Evolutionary conservation across 148 eudicot genomes (phyloP).

Genomic region (Nepenthes gracilis): DNA sequence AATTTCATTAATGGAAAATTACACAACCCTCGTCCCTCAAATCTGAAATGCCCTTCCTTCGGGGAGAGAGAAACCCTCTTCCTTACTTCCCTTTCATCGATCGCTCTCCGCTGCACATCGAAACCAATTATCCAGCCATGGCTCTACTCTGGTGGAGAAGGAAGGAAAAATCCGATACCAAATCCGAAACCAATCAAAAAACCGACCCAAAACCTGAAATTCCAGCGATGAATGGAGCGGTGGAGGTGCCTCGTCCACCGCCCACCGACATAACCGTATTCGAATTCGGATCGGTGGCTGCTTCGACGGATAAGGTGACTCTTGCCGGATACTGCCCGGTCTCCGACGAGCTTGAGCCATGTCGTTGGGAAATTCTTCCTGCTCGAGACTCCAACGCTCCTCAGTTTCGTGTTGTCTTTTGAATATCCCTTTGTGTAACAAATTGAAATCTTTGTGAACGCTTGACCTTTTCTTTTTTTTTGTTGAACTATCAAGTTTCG

Average conservation of each 20-base stretch:
- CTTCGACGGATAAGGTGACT: constrained; percentile 62
- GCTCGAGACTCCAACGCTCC: constrained; percentile 52
- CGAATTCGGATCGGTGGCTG: constrained; percentile 72
- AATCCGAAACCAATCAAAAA: constrained; percentile 9
- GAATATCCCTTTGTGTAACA: constrained; percentile 5
- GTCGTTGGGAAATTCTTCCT: constrained; percentile 83
- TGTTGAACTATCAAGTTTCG: background rate
- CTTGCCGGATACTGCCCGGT: constrained; percentile 86
- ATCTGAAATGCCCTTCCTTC: too few species aligned
- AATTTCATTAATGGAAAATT: too few species aligned
- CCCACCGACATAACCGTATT: constrained; percentile 44
- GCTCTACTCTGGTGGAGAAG: constrained; percentile 54
- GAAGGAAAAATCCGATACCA: constrained; percentile 10
- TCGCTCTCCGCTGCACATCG: too few species aligned
- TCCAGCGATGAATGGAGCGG: constrained; percentile 35
- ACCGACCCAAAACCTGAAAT: constrained; percentile 19
- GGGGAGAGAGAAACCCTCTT: too few species aligned
- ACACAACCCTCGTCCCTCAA: too few species aligned
- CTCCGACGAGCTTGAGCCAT: constrained; percentile 77
- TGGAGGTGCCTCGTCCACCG: constrained; percentile 43
- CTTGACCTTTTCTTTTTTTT: too few species aligned
- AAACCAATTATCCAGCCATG: constrained; percentile 16
- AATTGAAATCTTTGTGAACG: background rate
- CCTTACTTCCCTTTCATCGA: too few species aligned
- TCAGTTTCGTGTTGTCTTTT: constrained; percentile 65